Evolutionary conservation across 2,329 filamentous ascomycete genomes (phyloP), one percentile per base, ranked within the genome.

Genomic region (Xylaria multiplex): DNA sequence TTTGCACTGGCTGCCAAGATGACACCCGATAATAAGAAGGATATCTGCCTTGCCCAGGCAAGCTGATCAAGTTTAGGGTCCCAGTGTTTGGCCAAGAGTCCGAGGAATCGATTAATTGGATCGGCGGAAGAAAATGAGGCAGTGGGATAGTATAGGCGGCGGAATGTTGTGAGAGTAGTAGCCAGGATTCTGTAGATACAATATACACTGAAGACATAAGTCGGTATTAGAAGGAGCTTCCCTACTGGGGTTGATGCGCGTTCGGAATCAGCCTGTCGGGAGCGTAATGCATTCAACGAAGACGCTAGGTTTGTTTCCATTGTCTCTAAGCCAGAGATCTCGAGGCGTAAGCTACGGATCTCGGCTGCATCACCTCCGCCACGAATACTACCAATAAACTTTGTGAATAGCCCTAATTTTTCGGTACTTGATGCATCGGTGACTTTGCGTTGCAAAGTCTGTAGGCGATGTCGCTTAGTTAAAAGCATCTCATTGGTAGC

Each of bases 21-120:
- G 56, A 94, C 88, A 19, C 93, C 93, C 7, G 90, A 93, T 4
- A 97, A 84, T 24, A 93, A 81, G 78, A 97, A 96, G 65, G 91
- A 93, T 70, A 96, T 94, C 75, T 93, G 91, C 35, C 92, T 90
- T 24, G 91, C 90, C 92, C 93, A 96, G 9, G 92, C 91, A 11
- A 88, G 85, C 74, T 93, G 91, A 79, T 97, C 91, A 30, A 97
- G 86, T 66, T 90, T 88, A 2, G 92, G 91, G 75, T 96, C 92
- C 87, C 92, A 94, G 79, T 96, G 92, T 62, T 91, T 90, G 3
- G 92, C 92, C 19, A 97, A 80, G 13, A 96, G 84, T 5, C 92
- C 91, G 8, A 97, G 86, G 67, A 95, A 85, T 69, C 93, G 91
- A 80, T 91, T 96, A 76, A 97, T 91, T 0, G 93, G 93, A 75